Evolutionary conservation across 768 basidiomycete species (phyloP), one percentile per base, ranked within the genome.

Genomic region (Lepiota subincarnata): DNA sequence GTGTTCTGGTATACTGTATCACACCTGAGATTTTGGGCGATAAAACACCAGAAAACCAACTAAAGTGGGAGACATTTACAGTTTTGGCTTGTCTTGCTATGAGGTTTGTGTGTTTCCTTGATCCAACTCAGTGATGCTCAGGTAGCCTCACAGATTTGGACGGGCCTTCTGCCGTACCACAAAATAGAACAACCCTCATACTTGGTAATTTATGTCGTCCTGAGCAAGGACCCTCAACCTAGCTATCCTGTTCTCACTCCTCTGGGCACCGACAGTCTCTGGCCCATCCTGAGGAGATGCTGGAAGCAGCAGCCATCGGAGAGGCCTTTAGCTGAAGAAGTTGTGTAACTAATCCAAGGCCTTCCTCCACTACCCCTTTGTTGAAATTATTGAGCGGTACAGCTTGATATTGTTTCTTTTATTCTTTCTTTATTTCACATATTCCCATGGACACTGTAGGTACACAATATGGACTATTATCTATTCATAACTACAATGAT

Each of bases 41-140:
- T 11, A 22, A 11, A 0, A 40, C 24, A 50, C 50, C 14, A 39
- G 43, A 8, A 18, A 48, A 35, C 40, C 57, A 13, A 60, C 57
- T 5, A 60, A 59, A 45, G 46, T 50, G 18, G 47, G 57, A 5
- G 62, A 63, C 39, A 52, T 62, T 18, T 64, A 62, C 28, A 58
- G 49, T 6, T 62, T 60, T 36, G 55, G 50, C 3, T 45, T 60
- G 35, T 34, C 59, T 16, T 48, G 44, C 12, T 39, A 58, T 28
- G 61, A 64, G 49, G 63, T 61, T n/a, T 7, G 54, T 53, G 7
- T 1, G 1, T 31, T 4, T 31, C 14, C 14, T 43, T 1, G 19
- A 13, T 3, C 34, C 16, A 31, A 5, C 3, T 19, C 34, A 6
- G 40, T 42, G 16, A 7, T n/a, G 18, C 18, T 34, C 34, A 10